A percentile compares a stretch with the other conserved stretches of the same genome.
These are phyloP conservation scores for Tolypocladium sp. DNA, from an alignment of 2,329 filamentous ascomycete genomes.

Conservation along the genomic window DNA sequence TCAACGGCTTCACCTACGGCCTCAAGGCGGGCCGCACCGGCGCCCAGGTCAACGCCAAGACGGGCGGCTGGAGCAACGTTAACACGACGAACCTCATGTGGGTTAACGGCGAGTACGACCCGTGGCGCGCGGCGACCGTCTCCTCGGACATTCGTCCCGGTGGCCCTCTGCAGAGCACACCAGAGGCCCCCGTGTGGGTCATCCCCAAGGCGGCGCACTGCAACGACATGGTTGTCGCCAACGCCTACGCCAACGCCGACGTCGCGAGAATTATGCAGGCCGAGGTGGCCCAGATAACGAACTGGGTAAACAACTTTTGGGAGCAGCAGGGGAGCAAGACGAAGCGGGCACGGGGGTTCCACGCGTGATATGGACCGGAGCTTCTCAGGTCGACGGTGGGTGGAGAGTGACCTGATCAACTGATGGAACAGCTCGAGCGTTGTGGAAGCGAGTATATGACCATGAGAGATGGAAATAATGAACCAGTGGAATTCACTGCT, in stretches of 20 bases:
- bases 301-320: constrained; percentile 43
- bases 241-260: constrained; percentile 32
- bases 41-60: constrained; percentile 39
- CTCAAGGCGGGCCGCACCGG: constrained; percentile 34
- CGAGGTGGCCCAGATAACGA: constrained; percentile 37
- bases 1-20: constrained; percentile 39
- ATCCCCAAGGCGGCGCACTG: constrained; percentile 47
- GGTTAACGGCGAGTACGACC: constrained; percentile 50
- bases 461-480: too few relatives aligned
- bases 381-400: too few relatives aligned
- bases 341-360: neutral
- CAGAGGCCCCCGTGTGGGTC: constrained; percentile 38
- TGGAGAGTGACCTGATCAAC: too few relatives aligned
- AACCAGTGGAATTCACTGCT: too few relatives aligned
- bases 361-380: too few relatives aligned
- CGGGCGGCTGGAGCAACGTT: constrained; percentile 44
- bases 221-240: constrained; percentile 38
- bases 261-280: constrained; percentile 18
- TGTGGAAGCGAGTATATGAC: too few relatives aligned
- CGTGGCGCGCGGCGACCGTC: constrained; percentile 47
- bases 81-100: constrained; percentile 45
- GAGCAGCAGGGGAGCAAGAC: constrained; percentile 1
- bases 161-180: constrained; percentile 40
- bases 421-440: neutral
- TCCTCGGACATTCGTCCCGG: constrained; percentile 44